Percentiles rank a stretch among this genome's conserved stretches.
Conservation (phyloP, 2,329 filamentous ascomycete genomes). For the Trichoderma sp. region DNA sequence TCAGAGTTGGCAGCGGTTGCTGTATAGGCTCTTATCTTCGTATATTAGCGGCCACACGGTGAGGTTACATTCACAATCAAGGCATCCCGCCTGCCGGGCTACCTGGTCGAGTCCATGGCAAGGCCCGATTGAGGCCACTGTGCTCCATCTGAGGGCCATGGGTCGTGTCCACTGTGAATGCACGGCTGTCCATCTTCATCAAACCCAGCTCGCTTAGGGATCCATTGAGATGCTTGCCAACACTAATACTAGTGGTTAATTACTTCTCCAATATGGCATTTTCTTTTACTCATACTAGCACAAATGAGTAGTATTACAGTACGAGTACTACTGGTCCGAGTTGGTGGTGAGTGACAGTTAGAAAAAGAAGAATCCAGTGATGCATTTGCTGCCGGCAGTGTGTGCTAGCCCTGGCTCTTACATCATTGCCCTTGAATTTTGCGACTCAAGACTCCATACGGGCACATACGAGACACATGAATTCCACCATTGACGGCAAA, state of each 20-base stretch:
- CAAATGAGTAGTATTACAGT: not conserved
- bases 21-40: not conserved
- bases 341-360: not conserved
- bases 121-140: not conserved
- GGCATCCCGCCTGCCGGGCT: not conserved
- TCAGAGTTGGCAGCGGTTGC: not conserved
- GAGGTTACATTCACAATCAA: not conserved
- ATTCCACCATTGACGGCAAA: not conserved
- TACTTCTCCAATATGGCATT: not conserved
- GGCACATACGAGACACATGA: not conserved
- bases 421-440: conserved; percentile 10
- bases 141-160: not conserved
- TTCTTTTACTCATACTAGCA: not conserved
- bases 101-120: not conserved
- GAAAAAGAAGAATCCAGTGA: not conserved
- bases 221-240: not conserved
- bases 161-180: not conserved
- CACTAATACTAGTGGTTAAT: not conserved
- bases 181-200: conserved; percentile 5
- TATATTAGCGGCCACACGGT: not conserved
- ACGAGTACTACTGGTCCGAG: not conserved
- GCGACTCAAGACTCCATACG: not conserved
- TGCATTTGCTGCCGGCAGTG: not conserved
- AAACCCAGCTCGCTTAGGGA: not conserved
- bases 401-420: not conserved